Conservation (phyloP, 768 basidiomycete species). For the Tricholomella constricta region DNA sequence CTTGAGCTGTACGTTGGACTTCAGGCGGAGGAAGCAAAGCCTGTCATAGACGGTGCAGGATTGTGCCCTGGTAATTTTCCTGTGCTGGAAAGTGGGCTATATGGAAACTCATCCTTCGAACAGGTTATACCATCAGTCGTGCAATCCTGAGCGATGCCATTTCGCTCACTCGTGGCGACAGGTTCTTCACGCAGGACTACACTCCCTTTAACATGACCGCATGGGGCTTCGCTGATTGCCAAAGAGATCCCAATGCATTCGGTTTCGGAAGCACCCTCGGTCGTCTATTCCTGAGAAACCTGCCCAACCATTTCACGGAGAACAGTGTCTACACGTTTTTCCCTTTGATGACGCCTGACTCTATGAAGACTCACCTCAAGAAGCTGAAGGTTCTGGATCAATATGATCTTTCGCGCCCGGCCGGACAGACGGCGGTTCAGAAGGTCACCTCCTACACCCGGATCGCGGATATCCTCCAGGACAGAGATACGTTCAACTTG, state of each 20-base stretch:
- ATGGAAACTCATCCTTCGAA: background rate
- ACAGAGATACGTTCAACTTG: conserved; percentile 43
- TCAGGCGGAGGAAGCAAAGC: conserved; percentile 78
- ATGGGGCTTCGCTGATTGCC: conserved; percentile 86
- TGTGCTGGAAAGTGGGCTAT: background rate
- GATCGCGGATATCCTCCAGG: conserved; percentile 54
- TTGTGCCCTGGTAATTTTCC: conserved; percentile 69
- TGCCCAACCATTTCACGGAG: conserved; percentile 68
- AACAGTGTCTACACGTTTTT: conserved; percentile 84
- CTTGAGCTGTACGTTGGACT: conserved; percentile 83
- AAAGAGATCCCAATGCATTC: conserved; percentile 67
- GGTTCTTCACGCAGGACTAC: conserved; percentile 80
- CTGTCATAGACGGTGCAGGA: conserved; percentile 75
- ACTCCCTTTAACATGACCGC: conserved; percentile 80
- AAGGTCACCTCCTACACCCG: conserved; percentile 48
- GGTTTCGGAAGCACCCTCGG: conserved; percentile 80
- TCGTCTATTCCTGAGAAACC: conserved; percentile 69
- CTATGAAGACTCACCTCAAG: conserved; percentile 62
- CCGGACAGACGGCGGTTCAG: conserved; percentile 21
- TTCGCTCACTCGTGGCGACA: conserved; percentile 82
- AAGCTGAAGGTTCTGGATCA: conserved; percentile 54
- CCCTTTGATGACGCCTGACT: conserved; percentile 79
- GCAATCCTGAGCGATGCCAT: conserved; percentile 88
- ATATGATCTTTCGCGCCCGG: conserved; percentile 61
- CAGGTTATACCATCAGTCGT: conserved; percentile 80